phyloP scores from a whole-genome alignment of 176 grass and related monocot genomes.

The Eragrostis nindensis region DNA sequence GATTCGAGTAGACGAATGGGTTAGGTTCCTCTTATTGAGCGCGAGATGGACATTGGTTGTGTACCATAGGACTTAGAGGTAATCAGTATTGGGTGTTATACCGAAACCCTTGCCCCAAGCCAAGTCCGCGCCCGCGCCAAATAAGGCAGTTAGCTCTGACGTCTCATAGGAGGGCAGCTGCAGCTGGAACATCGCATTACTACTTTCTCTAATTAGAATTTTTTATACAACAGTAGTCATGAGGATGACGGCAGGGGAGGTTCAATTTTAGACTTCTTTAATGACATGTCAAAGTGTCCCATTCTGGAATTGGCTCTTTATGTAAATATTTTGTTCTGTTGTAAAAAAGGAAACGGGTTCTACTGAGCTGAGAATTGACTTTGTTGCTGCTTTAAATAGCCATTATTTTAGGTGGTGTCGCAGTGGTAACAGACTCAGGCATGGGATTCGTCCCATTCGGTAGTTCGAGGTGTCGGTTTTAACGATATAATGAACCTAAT shows the following conservation, averaged over 20 bases:
- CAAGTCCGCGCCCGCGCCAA: background rate
- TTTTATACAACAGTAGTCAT: background rate
- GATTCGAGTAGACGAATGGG: background rate
- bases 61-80: background rate
- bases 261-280: background rate
- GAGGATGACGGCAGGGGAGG: background rate
- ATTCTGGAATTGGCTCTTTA: slow-evolving; percentile 9
- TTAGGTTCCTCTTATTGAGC: background rate
- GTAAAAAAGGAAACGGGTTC: background rate
- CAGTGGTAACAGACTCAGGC: background rate
- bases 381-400: background rate
- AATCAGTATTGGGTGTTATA: background rate
- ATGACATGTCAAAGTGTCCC: background rate
- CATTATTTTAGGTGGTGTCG: background rate
- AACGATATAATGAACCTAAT: background rate
- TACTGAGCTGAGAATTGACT: background rate
- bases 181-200: background rate
- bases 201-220: background rate
- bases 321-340: slow-evolving; percentile 3
- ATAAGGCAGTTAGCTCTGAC: background rate
- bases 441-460: background rate
- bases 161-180: background rate
- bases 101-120: slow-evolving; percentile 12
- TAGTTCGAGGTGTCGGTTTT: background rate
- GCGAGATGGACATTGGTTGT: background rate